Conservation (phyloP, 2,329 filamentous ascomycete genomes). For the Polychaeton citri region DNA sequence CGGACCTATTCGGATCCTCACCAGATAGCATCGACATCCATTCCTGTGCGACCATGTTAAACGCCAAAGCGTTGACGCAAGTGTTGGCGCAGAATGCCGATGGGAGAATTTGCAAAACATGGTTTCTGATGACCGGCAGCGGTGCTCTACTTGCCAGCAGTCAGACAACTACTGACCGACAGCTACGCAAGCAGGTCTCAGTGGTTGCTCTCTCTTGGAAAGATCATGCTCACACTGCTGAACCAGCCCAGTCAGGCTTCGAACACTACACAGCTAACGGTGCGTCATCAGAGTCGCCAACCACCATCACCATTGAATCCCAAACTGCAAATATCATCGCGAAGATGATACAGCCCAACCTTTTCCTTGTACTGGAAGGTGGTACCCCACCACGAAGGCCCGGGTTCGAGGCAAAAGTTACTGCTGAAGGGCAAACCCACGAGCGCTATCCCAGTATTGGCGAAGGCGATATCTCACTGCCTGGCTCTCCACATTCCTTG, state of each 20-base stretch:
- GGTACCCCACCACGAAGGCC: conserved; percentile 30
- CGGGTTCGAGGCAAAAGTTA: conserved; percentile 27
- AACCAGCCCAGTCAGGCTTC: not conserved
- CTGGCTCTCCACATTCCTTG: conserved; percentile 5
- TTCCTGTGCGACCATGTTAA: conserved; percentile 23
- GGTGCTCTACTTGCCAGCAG: conserved; percentile 38
- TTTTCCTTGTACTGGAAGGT: conserved; percentile 35
- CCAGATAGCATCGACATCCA: not conserved
- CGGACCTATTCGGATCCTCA: no score
- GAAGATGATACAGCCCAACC: conserved; percentile 31
- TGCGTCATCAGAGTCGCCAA: conserved; percentile 14
- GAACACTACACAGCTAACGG: conserved; percentile 4
- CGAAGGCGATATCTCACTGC: conserved; percentile 9
- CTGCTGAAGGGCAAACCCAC: conserved; percentile 28
- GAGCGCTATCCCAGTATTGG: conserved; percentile 23
- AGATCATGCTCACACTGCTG: conserved; percentile 20
- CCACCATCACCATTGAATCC: conserved; percentile 34
- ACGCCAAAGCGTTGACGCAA: conserved; percentile 29
- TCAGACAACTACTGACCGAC: conserved; percentile 33
- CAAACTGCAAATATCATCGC: conserved; percentile 33
- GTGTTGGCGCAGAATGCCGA: conserved; percentile 31
- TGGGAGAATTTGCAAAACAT: conserved; percentile 27
- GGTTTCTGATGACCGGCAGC: conserved; percentile 38
- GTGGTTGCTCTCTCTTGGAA: conserved; percentile 37
- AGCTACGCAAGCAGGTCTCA: conserved; percentile 36